Evolutionary conservation across 1,284 basidiomycete species (phyloP).

Genomic region (Naganishia sp.): DNA sequence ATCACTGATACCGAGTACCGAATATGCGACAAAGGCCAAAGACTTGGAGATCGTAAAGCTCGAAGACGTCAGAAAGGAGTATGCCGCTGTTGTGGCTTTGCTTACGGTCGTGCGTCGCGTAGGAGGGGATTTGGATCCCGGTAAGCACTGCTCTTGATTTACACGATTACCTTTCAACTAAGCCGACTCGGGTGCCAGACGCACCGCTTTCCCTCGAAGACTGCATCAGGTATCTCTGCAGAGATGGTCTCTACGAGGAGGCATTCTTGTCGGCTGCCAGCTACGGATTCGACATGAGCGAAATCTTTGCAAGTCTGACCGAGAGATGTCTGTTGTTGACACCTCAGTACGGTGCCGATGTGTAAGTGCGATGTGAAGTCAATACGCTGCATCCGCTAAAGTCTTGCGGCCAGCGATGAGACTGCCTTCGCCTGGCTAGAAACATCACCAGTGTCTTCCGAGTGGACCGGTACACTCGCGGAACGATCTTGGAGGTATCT

Average conservation of each 20-base stretch:
- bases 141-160: slow-evolving; percentile 50
- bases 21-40: slow-evolving; percentile 61
- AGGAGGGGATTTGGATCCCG: slow-evolving; percentile 59
- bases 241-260: slow-evolving; percentile 73
- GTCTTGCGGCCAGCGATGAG: slow-evolving; percentile 58
- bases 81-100: slow-evolving; percentile 74
- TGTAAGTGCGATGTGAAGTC: slow-evolving; percentile 26
- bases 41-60: slow-evolving; percentile 78
- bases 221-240: slow-evolving; percentile 77
- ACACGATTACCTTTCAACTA: too few relatives aligned
- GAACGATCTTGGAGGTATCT: slow-evolving; percentile 88
- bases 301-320: slow-evolving; percentile 77
- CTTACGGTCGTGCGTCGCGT: slow-evolving; percentile 71
- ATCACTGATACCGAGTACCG: slow-evolving; percentile 74
- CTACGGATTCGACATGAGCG: slow-evolving; percentile 80
- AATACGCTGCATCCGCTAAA: slow-evolving; percentile 27
- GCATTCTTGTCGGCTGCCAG: slow-evolving; percentile 76
- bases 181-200: slow-evolving; percentile 55
- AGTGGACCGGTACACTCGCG: slow-evolving; percentile 77
- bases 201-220: slow-evolving; percentile 67
- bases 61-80: slow-evolving; percentile 80
- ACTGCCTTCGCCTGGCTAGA: slow-evolving; percentile 76
- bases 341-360: slow-evolving; percentile 32
- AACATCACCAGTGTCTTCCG: slow-evolving; percentile 69
- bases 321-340: slow-evolving; percentile 68